Conservation (phyloP, 208 protist genomes). For the Wallacemonas sp. region DNA sequence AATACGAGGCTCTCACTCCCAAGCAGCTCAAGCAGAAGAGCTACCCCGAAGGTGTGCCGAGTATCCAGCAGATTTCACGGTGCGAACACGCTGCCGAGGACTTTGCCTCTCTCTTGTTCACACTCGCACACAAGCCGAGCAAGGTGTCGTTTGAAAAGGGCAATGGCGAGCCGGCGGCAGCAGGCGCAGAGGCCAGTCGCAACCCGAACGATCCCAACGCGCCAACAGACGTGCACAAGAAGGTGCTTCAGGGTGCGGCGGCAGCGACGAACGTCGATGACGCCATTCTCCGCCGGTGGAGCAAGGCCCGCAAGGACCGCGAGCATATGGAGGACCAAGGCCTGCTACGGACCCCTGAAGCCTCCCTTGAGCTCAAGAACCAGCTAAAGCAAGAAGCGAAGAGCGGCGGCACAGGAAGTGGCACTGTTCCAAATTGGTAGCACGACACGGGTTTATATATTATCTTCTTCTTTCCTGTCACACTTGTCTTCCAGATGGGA, state of each 20-base stretch:
- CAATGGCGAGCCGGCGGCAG: conserved; percentile 22
- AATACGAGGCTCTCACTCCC: conserved; percentile 37
- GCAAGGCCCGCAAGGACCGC: conserved; percentile 30
- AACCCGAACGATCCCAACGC: conserved; percentile 21
- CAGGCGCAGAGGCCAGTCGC: conserved; percentile 2
- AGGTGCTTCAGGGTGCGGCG: conserved; percentile 39
- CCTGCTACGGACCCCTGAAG: conserved; percentile 29
- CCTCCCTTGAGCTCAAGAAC: conserved; percentile 27
- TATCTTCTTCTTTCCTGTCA: conserved; percentile 18
- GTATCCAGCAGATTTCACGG: conserved; percentile 54
- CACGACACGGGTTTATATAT: not conserved
- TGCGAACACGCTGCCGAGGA: conserved; percentile 63
- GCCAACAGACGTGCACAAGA: conserved; percentile 46
- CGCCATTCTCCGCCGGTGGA: conserved; percentile 57
- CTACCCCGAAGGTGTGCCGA: conserved; percentile 17
- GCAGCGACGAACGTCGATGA: conserved; percentile 36
- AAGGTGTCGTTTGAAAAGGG: conserved; percentile 61
- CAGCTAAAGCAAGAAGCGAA: conserved; percentile 24
- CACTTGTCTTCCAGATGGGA: no score
- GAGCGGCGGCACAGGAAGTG: conserved; percentile 20
- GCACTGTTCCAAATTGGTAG: conserved; percentile 60
- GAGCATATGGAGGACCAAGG: conserved; percentile 46
- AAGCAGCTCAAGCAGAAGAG: conserved; percentile 15
- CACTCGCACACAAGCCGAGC: conserved; percentile 78
- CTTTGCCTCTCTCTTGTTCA: conserved; percentile 58